Evolutionary conservation across 2,329 filamentous ascomycete genomes (phyloP), one percentile per base, ranked within the genome.

Genomic region (Aspergillus novofumigatus): DNA sequence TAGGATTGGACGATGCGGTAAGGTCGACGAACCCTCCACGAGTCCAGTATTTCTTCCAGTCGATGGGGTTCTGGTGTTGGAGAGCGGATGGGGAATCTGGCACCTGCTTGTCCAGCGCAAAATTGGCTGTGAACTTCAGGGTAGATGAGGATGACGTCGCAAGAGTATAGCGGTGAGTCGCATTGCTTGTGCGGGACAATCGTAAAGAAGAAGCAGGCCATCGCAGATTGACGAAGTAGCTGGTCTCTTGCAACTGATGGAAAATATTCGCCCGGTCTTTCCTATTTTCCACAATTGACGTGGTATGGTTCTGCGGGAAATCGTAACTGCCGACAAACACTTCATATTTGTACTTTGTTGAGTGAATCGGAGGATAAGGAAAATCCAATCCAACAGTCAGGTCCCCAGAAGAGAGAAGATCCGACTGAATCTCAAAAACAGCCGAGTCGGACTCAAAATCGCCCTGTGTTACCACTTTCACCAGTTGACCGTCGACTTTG

Each of bases 301-400:
- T 60, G 1, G 55, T 60, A 23, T 62, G 60, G 9, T 58, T 60
- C 1, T 42, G n/a, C 0, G 55, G 52, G 17, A 62, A 60, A 20
- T 57, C 58, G 8, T 62, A 58, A 0, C 54, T 52, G 1, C 58
- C 60, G 7, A 58, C 60, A 35, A 62, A 62, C 1, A 62, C 54
- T 35, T 62, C 60, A 20, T 58, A 62, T 42, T 62, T 62, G 9
- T 60, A 62, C 8, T 55, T 52, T 0, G 60, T 62, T 0, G 60
- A 45, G 26, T 62, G 60, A n/a, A 60, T 56, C 1, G 58, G 58
- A 0, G 60, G 60, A 35, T 60, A 60, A 1, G 60, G 60, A 4
- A 60, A 62, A 10, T 62, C 58, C 2, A 62, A n/a, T 21, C 48
- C 49, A 8, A 62, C 58, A 17, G 49, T 32, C n/a, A 62, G 17